Base-by-base conservation (phyloP, 2,329 filamentous ascomycete species). In the Clonostachys solani region DNA sequence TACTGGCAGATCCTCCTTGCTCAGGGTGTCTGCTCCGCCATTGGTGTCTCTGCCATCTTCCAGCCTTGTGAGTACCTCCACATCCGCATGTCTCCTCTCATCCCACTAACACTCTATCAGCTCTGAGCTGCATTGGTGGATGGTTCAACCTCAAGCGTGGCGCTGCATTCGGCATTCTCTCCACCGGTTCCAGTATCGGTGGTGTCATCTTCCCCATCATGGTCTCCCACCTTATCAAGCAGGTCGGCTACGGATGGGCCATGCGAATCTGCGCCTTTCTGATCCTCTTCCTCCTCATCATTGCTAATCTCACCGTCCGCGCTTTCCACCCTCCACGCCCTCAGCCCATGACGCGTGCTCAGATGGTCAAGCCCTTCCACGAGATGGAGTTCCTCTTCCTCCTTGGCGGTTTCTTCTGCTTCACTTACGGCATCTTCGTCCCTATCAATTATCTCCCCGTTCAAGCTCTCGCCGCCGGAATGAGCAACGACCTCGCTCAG, bases 91-190 rank as follows among this genome's bases (percentile, higher is more conserved):
- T 15, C 4, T 15, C 13, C 13, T 23, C 15, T 13, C 3, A 23
- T 42, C 16, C 19, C 40, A 15, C n/a, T 15, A 16, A n/a, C 15
- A 18, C 9, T 18, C 10, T 23, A 17, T 13, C 19, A 23, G 36
- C 36, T 19, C 40, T 18, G n/a, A 42, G 18, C 4, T 23, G 40
- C 54, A 58, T 38, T 18, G 36, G 36, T 5, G 59, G 55, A 9
- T 69, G 65, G 62, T 68, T 69, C 47, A 53, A 54, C 44, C 69
- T 66, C 45, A 73, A 69, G 49, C 71, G 78, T 47, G 74, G 72
- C 1, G 60, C 85, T 6, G 80, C 78, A 4, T 74, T 84, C 40
- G 81, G 80, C 2, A 59, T 84, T 6, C 76, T 78, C 3, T 77
- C 80, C 3, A 75, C 73, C 4, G 82, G 81, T 5, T 78, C 73